These are phyloP conservation scores for Spergularia bocconei DNA, from an alignment of 148 eudicot genomes.

Conservation along the genomic window DNA sequence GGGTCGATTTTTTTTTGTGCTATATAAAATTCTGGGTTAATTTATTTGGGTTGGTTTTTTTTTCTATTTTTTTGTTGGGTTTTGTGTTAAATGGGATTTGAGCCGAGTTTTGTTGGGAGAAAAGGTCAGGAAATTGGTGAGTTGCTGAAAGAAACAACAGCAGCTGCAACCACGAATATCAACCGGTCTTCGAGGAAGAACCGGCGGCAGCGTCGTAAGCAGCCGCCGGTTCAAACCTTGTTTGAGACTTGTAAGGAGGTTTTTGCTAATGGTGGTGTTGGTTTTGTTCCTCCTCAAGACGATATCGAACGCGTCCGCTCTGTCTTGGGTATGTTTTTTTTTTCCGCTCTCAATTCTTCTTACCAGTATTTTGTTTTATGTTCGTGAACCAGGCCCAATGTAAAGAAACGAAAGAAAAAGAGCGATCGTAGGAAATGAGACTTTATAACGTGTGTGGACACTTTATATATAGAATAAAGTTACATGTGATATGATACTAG, in stretches of 20 bases:
- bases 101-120: slow-evolving; percentile 27
- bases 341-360: neutral
- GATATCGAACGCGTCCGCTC: slow-evolving; percentile 48
- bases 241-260: slow-evolving; percentile 58
- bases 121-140: slow-evolving; percentile 31
- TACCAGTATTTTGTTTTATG: too few relatives aligned
- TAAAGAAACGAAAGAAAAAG: too few relatives aligned
- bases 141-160: slow-evolving; percentile 24
- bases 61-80: neutral
- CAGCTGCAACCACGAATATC: slow-evolving; percentile 15
- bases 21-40: neutral
- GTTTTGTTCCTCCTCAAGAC: slow-evolving; percentile 50
- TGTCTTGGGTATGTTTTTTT: slow-evolving; percentile 51
- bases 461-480: neutral
- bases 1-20: too few relatives aligned
- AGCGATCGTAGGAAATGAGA: too few relatives aligned
- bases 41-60: neutral
- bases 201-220: slow-evolving; percentile 38
- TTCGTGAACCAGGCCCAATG: too few relatives aligned
- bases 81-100: slow-evolving; percentile 43
- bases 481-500: neutral
- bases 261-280: slow-evolving; percentile 57
- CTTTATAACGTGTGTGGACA: too few relatives aligned
- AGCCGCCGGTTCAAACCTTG: slow-evolving; percentile 50
- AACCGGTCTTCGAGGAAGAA: slow-evolving; percentile 30